Conservation (phyloP, 768 basidiomycete species). For the Mrakia blollopis region DNA sequence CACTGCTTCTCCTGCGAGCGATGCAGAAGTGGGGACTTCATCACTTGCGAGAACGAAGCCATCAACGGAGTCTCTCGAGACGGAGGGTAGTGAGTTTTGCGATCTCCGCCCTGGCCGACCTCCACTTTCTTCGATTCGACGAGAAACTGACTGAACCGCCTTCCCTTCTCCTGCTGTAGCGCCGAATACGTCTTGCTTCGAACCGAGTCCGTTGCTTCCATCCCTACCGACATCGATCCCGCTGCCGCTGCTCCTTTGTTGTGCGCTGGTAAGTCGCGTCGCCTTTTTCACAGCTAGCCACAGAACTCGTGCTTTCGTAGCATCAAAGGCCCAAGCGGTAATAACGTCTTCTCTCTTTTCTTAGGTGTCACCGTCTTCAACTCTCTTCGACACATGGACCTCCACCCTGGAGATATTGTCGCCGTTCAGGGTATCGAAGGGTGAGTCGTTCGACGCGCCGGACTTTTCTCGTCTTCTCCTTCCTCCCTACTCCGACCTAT, state of each 20-base stretch:
- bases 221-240: constrained; percentile 29
- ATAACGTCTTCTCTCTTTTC: background rate
- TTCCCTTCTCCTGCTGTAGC: background rate
- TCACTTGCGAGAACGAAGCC: constrained; percentile 35
- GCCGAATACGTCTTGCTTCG: constrained; percentile 33
- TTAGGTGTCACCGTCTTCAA: constrained; percentile 45
- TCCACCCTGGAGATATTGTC: constrained; percentile 45
- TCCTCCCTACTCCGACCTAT: too few relatives aligned
- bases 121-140: background rate
- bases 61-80: constrained; percentile 36
- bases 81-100: constrained; percentile 4
- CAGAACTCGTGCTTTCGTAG: background rate
- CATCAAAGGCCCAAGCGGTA: too few relatives aligned
- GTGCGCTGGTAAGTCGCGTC: constrained; percentile 43
- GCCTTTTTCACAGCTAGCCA: background rate
- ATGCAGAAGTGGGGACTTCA: constrained; percentile 32
- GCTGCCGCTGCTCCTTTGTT: constrained; percentile 35
- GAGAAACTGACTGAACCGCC: background rate
- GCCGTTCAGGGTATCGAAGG: constrained; percentile 46
- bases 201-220: constrained; percentile 25
- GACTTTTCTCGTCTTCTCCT: background rate
- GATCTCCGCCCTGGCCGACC: background rate
- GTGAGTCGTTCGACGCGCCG: background rate
- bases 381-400: constrained; percentile 36
- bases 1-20: constrained; percentile 25